These are phyloP conservation scores for Tephrocybe rancida DNA, from an alignment of 768 basidiomycete species.

Conservation along the genomic window DNA sequence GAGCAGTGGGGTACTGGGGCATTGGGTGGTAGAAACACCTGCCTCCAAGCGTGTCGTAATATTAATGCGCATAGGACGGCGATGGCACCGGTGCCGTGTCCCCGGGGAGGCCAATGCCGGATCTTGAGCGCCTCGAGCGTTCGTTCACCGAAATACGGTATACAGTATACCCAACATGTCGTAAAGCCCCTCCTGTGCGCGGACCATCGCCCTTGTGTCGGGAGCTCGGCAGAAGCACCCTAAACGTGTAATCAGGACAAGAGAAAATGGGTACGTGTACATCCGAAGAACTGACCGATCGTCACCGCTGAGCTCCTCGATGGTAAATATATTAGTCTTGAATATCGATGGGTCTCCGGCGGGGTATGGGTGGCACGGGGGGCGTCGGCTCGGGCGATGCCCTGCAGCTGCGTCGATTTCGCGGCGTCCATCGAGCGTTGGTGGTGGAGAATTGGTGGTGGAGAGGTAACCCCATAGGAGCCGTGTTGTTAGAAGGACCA, in stretches of 20 bases:
- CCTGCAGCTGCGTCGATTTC: too few species aligned
- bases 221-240: conserved; percentile 40
- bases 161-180: conserved; percentile 78
- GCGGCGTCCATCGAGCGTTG: too few species aligned
- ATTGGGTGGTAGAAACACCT: conserved; percentile 50
- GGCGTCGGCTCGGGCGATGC: too few species aligned
- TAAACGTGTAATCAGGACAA: conserved; percentile 13
- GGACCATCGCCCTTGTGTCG: conserved; percentile 57
- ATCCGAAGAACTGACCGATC: conserved; percentile 27
- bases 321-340: conserved; percentile 44
- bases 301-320: conserved; percentile 44
- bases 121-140: conserved; percentile 39
- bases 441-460: too few species aligned
- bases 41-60: conserved; percentile 29
- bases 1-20: conserved; percentile 34
- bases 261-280: background rate
- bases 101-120: conserved; percentile 31
- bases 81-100: conserved; percentile 19
- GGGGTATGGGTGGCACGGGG: conserved; percentile 17
- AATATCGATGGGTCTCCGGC: conserved; percentile 40
- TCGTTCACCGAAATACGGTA: conserved; percentile 43
- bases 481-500: too few species aligned
- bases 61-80: conserved; percentile 14
- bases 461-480: too few species aligned
- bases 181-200: conserved; percentile 73